phyloP scores from a whole-genome alignment of 1,284 basidiomycete genomes.

The Tremellales sp. region DNA sequence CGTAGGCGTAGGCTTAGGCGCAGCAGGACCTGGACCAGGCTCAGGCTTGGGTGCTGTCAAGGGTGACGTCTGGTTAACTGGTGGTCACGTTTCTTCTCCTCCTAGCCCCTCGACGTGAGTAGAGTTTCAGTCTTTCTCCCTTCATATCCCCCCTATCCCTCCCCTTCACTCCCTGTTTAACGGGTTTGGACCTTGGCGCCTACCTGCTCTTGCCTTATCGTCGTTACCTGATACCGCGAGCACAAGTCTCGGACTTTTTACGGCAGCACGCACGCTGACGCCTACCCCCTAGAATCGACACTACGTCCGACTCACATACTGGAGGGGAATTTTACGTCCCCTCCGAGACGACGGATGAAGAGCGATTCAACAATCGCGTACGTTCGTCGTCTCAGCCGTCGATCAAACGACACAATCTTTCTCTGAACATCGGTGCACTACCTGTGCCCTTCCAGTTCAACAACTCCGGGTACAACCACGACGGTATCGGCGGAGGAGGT shows the following conservation, averaged over 20 bases:
- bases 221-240: too few species aligned
- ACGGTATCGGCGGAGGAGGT: too few species aligned
- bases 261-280: too few species aligned
- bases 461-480: too few species aligned
- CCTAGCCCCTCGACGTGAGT: constrained; percentile 45
- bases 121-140: background rate
- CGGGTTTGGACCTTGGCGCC: too few species aligned
- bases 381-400: constrained; percentile 19
- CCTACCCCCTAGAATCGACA: constrained; percentile 26
- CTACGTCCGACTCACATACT: constrained; percentile 34
- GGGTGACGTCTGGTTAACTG: constrained; percentile 31
- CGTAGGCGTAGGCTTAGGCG: too few species aligned
- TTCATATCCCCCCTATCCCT: background rate
- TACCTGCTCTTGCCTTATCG: too few species aligned
- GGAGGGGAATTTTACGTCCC: constrained; percentile 43
- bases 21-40: constrained; percentile 3
- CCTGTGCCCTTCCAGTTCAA: constrained; percentile 17
- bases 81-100: constrained; percentile 26
- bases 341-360: constrained; percentile 23
- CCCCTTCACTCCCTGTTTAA: background rate
- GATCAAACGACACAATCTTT: constrained; percentile 31
- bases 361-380: constrained; percentile 12
- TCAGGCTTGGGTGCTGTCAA: constrained; percentile 19
- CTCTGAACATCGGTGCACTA: constrained; percentile 33
- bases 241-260: too few species aligned